phyloP scores from a whole-genome alignment of 2,329 filamentous ascomycete genomes.

The Colletotrichum acutatum region DNA sequence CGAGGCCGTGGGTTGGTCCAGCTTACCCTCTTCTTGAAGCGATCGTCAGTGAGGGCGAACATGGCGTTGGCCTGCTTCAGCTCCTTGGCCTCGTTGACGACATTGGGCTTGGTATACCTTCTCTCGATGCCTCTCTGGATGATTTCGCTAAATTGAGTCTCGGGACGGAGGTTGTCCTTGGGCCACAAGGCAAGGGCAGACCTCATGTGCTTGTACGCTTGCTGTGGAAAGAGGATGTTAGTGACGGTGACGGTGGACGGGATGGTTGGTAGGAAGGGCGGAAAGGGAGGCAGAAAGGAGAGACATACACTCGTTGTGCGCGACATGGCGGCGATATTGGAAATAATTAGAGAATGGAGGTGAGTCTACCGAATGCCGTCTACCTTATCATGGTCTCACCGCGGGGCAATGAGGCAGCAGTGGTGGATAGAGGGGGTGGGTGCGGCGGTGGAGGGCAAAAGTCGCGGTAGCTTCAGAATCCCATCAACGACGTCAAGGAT shows the following conservation, averaged over 20 bases:
- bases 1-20: neutral
- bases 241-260: constrained; percentile 1
- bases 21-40: constrained; percentile 66
- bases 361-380: neutral
- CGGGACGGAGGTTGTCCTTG: constrained; percentile 70
- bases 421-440: constrained; percentile 47
- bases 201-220: constrained; percentile 58
- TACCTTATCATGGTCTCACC: constrained; percentile 18
- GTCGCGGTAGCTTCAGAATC: neutral
- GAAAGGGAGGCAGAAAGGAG: neutral
- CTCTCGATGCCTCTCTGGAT: constrained; percentile 58
- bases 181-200: constrained; percentile 70
- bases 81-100: constrained; percentile 58
- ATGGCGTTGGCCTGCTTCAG: constrained; percentile 69
- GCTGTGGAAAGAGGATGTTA: constrained; percentile 43
- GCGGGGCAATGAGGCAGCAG: neutral
- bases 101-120: constrained; percentile 33
- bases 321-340: constrained; percentile 33
- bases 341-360: neutral
- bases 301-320: constrained; percentile 38
- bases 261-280: neutral
- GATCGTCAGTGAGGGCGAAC: constrained; percentile 68
- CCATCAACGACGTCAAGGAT: constrained; percentile 35
- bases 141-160: constrained; percentile 70
- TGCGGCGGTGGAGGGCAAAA: constrained; percentile 45